phyloP scores from a whole-genome alignment of 495 filamentous ascomycete species.

The Clohesyomyces aquaticus region DNA sequence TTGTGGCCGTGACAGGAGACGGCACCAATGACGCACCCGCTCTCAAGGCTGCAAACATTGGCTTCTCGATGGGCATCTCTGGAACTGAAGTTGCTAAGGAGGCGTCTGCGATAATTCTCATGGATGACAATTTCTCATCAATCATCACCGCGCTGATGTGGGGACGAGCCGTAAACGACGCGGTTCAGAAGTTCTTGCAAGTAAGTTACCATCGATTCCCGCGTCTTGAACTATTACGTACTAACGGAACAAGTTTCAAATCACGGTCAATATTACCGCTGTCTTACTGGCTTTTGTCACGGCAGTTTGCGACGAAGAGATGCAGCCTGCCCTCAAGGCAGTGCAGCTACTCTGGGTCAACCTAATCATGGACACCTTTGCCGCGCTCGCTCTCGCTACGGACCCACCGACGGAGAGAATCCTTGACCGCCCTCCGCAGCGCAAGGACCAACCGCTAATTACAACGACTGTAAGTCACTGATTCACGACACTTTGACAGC shows the following conservation, averaged over 20 bases:
- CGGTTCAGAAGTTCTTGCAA: conserved; percentile 88
- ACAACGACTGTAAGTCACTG: too few relatives aligned
- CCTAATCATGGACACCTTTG: conserved; percentile 94
- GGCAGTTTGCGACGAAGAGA: conserved; percentile 65
- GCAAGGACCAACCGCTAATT: conserved; percentile 75
- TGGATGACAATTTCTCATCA: conserved; percentile 92
- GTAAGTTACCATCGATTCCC: too few relatives aligned
- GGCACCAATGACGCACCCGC: conserved; percentile 92
- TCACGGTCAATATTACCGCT: conserved; percentile 89
- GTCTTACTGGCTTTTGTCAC: conserved; percentile 84
- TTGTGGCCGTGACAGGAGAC: conserved; percentile 91
- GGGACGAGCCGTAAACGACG: conserved; percentile 87
- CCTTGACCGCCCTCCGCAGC: conserved; percentile 74
- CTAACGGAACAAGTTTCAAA: too few relatives aligned
- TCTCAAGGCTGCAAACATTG: conserved; percentile 83
- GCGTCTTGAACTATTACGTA: too few relatives aligned
- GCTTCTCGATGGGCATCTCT: conserved; percentile 89
- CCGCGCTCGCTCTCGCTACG: conserved; percentile 84
- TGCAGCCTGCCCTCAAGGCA: conserved; percentile 77
- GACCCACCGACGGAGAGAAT: conserved; percentile 74
- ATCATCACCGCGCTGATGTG: conserved; percentile 87
- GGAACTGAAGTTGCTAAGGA: conserved; percentile 94
- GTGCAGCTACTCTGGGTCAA: conserved; percentile 93
- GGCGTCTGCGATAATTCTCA: conserved; percentile 89
- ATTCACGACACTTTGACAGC: too few relatives aligned